These are phyloP conservation scores for Biscutella auriculata DNA, from an alignment of 441 rosid genomes.

Conservation along the genomic window DNA sequence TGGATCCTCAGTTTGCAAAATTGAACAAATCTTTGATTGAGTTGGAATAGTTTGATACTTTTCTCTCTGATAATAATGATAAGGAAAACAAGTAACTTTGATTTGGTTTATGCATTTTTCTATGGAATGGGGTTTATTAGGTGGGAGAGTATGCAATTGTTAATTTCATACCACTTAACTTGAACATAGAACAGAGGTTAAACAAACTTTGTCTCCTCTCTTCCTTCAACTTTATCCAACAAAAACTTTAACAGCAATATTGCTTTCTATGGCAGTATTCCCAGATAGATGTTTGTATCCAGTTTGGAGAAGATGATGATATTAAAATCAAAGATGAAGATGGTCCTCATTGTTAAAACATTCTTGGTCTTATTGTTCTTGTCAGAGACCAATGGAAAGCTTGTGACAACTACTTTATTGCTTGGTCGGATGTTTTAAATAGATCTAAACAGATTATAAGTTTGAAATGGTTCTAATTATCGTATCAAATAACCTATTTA, in stretches of 20 bases:
- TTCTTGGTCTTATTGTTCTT: conserved; percentile 5
- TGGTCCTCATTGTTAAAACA: background rate
- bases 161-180: conserved; percentile 63
- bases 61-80: background rate
- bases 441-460: no score
- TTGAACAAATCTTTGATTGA: conserved; percentile 55
- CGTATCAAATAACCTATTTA: no score
- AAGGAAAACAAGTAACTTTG: background rate
- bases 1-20: conserved; percentile 61
- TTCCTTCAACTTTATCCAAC: background rate
- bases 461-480: no score
- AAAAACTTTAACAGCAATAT: background rate
- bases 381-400: background rate
- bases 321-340: conserved; percentile 45
- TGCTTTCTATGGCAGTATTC: conserved; percentile 34
- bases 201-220: background rate
- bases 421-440: background rate
- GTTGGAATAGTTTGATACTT: conserved; percentile 15
- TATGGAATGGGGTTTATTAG: conserved; percentile 20
- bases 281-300: conserved; percentile 78
- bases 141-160: conserved; percentile 80
- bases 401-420: background rate
- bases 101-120: background rate
- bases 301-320: conserved; percentile 88
- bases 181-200: conserved; percentile 66